Conservation (phyloP, 83 land plant genomes). For the Picea abies region DNA sequence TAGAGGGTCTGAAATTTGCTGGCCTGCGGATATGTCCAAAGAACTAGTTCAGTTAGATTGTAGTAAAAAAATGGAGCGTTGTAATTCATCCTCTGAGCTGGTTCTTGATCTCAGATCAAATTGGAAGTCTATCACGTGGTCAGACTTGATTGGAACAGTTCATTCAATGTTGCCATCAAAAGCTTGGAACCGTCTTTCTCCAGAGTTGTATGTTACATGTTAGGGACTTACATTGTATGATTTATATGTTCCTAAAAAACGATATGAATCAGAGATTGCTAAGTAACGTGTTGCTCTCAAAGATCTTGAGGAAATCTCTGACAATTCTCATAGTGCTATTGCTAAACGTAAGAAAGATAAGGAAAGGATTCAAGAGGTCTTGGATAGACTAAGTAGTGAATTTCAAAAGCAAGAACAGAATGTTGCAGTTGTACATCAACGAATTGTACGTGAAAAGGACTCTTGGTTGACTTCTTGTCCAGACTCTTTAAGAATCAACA, state of each 20-base stretch:
- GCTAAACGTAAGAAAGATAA: slow-evolving; percentile 97
- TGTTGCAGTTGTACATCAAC: slow-evolving; percentile 77
- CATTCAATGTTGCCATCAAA: slow-evolving; percentile 77
- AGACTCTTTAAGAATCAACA: slow-evolving; percentile 85
- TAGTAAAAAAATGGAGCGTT: slow-evolving; percentile 35
- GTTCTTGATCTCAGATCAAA: slow-evolving; percentile 67
- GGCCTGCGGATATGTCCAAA: slow-evolving; percentile 78
- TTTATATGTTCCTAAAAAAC: slow-evolving; percentile 89
- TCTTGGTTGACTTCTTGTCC: slow-evolving; percentile 90
- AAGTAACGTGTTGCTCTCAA: slow-evolving; percentile 92
- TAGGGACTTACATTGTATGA: slow-evolving; percentile 98
- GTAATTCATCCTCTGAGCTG: slow-evolving; percentile 33
- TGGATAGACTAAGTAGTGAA: slow-evolving; percentile 78
- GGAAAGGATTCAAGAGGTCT: slow-evolving; percentile 90
- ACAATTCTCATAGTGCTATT: slow-evolving; percentile 91
- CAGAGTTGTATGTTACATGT: slow-evolving; percentile 93
- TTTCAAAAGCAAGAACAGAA: slow-evolving; percentile 88
- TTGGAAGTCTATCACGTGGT: slow-evolving; percentile 75
- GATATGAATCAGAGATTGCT: slow-evolving; percentile 90
- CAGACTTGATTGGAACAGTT: slow-evolving; percentile 76
- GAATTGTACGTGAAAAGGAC: slow-evolving; percentile 91
- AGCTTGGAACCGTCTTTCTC: slow-evolving; percentile 96
- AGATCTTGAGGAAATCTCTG: slow-evolving; percentile 88
- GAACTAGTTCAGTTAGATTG: slow-evolving; percentile 9
- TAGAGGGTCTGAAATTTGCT: slow-evolving; percentile 48